These are phyloP conservation scores for Podaxis sp. DNA, from an alignment of 768 basidiomycete genomes.

Conservation along the genomic window DNA sequence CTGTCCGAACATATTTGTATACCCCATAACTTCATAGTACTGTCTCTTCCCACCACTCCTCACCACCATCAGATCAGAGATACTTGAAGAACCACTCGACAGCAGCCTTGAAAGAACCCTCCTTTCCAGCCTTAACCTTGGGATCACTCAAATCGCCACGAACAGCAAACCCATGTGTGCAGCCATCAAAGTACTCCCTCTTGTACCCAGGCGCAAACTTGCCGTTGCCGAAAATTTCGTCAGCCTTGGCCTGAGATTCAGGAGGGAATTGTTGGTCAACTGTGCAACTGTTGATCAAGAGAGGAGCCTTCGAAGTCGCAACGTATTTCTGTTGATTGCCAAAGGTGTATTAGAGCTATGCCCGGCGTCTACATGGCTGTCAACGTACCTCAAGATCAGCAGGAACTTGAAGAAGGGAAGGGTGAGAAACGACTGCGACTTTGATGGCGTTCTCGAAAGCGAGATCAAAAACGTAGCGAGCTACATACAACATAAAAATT, in stretches of 20 bases:
- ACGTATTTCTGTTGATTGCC: conserved; percentile 41
- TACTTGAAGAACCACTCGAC: conserved; percentile 53
- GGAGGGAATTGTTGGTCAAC: conserved; percentile 49
- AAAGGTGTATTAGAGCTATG: not conserved
- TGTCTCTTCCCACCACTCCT: not conserved
- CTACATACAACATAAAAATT: conserved; percentile 24
- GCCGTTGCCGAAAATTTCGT: conserved; percentile 45
- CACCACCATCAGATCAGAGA: conserved; percentile 15
- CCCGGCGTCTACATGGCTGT: not conserved
- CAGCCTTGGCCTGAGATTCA: conserved; percentile 42
- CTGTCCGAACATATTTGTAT: not conserved
- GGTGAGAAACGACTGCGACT: conserved; percentile 54
- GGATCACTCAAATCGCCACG: conserved; percentile 48
- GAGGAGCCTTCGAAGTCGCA: conserved; percentile 43
- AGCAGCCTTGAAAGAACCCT: conserved; percentile 57
- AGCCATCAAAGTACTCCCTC: conserved; percentile 45
- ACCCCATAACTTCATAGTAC: not conserved
- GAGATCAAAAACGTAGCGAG: conserved; percentile 59
- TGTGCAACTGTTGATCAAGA: conserved; percentile 69
- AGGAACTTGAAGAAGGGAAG: conserved; percentile 58
- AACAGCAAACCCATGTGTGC: conserved; percentile 54
- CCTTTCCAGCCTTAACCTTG: conserved; percentile 57
- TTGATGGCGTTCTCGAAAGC: conserved; percentile 53
- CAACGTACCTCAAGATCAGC: conserved; percentile 56
- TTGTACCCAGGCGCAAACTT: conserved; percentile 50